phyloP scores from a whole-genome alignment of 1,139 yeast species.

The Debaryomyces sp. region DNA sequence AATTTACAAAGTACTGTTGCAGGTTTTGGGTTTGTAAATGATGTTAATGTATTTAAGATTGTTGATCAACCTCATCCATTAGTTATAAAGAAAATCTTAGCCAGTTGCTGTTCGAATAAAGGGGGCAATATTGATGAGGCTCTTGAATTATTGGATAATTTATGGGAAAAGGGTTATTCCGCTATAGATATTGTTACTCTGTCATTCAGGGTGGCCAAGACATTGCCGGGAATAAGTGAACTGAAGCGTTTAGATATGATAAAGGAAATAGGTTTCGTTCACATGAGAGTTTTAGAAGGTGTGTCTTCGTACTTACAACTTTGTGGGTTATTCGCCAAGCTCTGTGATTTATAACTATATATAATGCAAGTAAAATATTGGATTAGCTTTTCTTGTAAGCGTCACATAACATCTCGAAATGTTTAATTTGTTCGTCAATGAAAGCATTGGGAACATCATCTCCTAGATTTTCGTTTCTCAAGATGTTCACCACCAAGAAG shows the following conservation, averaged over 20 bases:
- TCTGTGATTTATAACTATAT: slow-evolving; percentile 30
- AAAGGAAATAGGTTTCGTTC: slow-evolving; percentile 85
- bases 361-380: background rate
- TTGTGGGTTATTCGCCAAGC: slow-evolving; percentile 78
- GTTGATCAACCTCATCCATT: slow-evolving; percentile 98
- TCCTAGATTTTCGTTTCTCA: slow-evolving; percentile 44
- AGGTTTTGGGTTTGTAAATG: slow-evolving; percentile 88
- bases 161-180: slow-evolving; percentile 91
- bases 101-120: slow-evolving; percentile 40
- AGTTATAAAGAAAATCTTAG: slow-evolving; percentile 74
- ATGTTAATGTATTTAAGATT: slow-evolving; percentile 89
- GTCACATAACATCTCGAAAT: slow-evolving; percentile 61
- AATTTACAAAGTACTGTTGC: slow-evolving; percentile 92
- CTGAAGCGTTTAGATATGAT: slow-evolving; percentile 71
- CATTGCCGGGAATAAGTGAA: slow-evolving; percentile 68
- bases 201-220: slow-evolving; percentile 83
- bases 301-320: slow-evolving; percentile 85
- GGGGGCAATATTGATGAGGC: slow-evolving; percentile 66
- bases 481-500: slow-evolving; percentile 52
- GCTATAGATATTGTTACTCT: slow-evolving; percentile 93
- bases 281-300: slow-evolving; percentile 92
- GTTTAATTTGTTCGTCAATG: slow-evolving; percentile 59
- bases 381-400: slow-evolving; percentile 47
- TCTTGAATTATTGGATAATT: slow-evolving; percentile 60
- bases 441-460: slow-evolving; percentile 41